Evolutionary conservation across 1,284 basidiomycete genomes (phyloP).

Genomic region (Xerocomus nothofagi): DNA sequence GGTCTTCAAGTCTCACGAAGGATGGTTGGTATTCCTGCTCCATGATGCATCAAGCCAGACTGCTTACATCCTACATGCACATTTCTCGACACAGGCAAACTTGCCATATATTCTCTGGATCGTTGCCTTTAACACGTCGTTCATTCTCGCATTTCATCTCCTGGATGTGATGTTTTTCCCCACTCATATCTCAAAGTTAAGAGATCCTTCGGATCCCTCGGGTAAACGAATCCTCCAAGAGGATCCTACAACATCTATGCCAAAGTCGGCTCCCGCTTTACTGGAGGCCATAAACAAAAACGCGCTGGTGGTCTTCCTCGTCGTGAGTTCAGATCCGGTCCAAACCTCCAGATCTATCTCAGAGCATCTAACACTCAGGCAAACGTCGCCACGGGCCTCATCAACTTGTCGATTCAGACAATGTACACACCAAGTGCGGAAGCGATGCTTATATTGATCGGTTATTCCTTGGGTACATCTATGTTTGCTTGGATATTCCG

Average conservation of each 20-base stretch:
- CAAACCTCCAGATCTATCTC: neutral
- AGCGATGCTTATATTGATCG: constrained; percentile 65
- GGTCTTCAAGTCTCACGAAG: constrained; percentile 66
- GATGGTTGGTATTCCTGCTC: constrained; percentile 53
- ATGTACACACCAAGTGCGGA: constrained; percentile 69
- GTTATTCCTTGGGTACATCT: constrained; percentile 65
- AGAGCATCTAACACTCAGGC: constrained; percentile 49
- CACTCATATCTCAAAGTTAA: constrained; percentile 35
- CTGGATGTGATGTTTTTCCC: constrained; percentile 74
- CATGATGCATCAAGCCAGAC: neutral
- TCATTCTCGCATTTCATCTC: constrained; percentile 79
- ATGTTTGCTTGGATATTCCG: constrained; percentile 56
- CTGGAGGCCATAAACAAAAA: constrained; percentile 85
- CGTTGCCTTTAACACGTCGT: constrained; percentile 85
- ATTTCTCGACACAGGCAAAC: constrained; percentile 63
- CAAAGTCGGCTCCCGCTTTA: constrained; percentile 51
- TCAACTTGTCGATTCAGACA: constrained; percentile 81
- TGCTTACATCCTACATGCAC: neutral
- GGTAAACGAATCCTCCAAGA: constrained; percentile 35
- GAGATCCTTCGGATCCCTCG: constrained; percentile 30
- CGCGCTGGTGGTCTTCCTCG: constrained; percentile 76
- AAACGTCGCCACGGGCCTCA: constrained; percentile 83
- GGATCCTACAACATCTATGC: constrained; percentile 21
- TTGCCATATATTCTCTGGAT: constrained; percentile 89
- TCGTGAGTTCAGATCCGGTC: constrained; percentile 67